Percentiles rank a stretch among this genome's conserved stretches.
Conservation (phyloP, 2,329 filamentous ascomycete genomes). For the Mycosphaerella sp. region DNA sequence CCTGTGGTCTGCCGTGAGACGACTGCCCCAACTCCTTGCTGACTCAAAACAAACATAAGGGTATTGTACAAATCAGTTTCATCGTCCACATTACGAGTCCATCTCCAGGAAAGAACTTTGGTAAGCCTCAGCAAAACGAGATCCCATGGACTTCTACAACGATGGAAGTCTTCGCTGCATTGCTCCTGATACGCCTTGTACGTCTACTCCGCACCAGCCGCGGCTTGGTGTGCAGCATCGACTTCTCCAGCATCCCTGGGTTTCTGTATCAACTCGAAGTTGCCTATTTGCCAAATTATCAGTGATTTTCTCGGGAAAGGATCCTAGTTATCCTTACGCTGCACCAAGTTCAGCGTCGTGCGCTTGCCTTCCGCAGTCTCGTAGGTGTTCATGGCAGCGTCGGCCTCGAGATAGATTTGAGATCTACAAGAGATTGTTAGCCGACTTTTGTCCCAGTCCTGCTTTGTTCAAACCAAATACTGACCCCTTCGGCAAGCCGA, state of each 20-base stretch:
- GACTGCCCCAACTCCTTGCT: neutral
- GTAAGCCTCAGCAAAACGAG: neutral
- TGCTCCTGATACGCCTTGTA: neutral
- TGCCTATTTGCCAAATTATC: slow-evolving; percentile 32
- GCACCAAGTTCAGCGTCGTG: slow-evolving; percentile 61
- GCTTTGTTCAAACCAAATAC: neutral
- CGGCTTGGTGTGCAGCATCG: slow-evolving; percentile 13
- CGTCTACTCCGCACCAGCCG: slow-evolving; percentile 6
- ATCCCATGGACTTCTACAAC: neutral
- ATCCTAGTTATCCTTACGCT: slow-evolving; percentile 58
- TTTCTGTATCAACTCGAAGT: slow-evolving; percentile 44
- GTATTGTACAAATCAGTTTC: neutral
- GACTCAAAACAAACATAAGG: neutral
- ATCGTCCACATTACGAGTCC: neutral
- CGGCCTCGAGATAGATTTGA: slow-evolving; percentile 75
- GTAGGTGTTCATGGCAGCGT: slow-evolving; percentile 62
- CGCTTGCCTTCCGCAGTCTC: slow-evolving; percentile 61
- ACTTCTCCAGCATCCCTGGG: slow-evolving; percentile 21
- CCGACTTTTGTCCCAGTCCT: neutral
- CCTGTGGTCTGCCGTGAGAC: neutral
- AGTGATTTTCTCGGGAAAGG: neutral
- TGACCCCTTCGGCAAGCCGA: slow-evolving; percentile 77
- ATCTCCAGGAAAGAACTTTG: neutral
- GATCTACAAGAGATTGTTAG: slow-evolving; percentile 48
- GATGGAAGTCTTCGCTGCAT: neutral